A percentile compares a stretch with the other conserved stretches of the same genome.
These are phyloP conservation scores for Geopyxis carbonaria DNA, from an alignment of 495 filamentous ascomycete genomes.

Conservation along the genomic window DNA sequence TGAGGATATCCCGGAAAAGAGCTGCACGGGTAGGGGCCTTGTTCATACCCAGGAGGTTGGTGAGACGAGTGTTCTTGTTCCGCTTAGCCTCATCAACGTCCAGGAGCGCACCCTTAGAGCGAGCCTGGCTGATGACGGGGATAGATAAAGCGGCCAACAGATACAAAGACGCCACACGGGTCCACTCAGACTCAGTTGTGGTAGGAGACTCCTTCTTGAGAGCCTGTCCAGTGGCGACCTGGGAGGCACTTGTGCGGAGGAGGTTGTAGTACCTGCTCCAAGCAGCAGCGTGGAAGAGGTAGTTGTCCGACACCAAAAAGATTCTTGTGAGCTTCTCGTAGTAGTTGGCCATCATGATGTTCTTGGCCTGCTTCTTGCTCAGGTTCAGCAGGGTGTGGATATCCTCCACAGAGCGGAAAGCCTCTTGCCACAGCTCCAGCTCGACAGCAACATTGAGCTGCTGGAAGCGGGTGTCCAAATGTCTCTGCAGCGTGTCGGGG, in stretches of 20 bases:
- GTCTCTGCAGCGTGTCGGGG: slow-evolving; percentile 87
- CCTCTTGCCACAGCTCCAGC: slow-evolving; percentile 96
- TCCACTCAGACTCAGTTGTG: slow-evolving; percentile 72
- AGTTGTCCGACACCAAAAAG: slow-evolving; percentile 97
- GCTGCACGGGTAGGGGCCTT: slow-evolving; percentile 74
- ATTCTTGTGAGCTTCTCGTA: slow-evolving; percentile 97
- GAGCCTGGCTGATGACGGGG: slow-evolving; percentile 94
- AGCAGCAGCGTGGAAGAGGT: slow-evolving; percentile 94
- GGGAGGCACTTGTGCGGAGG: slow-evolving; percentile 71
- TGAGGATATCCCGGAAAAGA: slow-evolving; percentile 86
- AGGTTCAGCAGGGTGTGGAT: slow-evolving; percentile 96
- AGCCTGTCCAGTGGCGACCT: slow-evolving; percentile 62
- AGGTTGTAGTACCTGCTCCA: slow-evolving; percentile 96
- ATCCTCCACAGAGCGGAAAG: slow-evolving; percentile 95
- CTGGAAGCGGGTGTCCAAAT: slow-evolving; percentile 94
- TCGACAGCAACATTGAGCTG: slow-evolving; percentile 97
- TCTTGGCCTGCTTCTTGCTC: slow-evolving; percentile 98
- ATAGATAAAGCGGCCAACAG: slow-evolving; percentile 91
- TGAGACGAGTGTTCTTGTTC: slow-evolving; percentile 96
- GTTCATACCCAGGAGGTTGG: slow-evolving; percentile 85
- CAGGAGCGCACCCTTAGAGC: slow-evolving; percentile 84
- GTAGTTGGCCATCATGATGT: slow-evolving; percentile 99
- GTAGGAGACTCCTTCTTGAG: slow-evolving; percentile 88
- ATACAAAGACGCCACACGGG: slow-evolving; percentile 79
- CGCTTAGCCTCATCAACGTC: slow-evolving; percentile 95